Percentiles rank a stretch among this genome's conserved stretches.
phyloP scores from a whole-genome alignment of 2,329 filamentous ascomycete species.

The Arachnopeziza araneosa region DNA sequence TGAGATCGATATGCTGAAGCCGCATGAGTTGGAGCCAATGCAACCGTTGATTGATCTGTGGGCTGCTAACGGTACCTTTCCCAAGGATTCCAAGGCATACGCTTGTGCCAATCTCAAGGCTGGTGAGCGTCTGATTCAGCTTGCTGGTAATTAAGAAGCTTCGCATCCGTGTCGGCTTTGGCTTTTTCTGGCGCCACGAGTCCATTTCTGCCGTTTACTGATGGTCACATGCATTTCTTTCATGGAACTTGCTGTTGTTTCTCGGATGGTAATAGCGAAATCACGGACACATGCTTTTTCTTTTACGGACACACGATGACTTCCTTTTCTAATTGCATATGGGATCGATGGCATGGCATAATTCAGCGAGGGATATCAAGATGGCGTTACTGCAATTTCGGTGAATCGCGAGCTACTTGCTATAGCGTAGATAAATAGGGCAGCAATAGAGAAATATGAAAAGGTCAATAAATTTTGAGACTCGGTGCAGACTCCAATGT shows the following conservation, averaged over 20 bases:
- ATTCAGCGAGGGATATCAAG: slow-evolving; percentile 15
- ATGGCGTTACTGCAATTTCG: slow-evolving; percentile 20
- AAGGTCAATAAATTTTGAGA: background rate
- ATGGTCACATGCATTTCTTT: background rate
- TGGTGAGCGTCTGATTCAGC: slow-evolving; percentile 48
- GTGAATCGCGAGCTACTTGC: slow-evolving; percentile 2
- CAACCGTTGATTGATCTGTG: slow-evolving; percentile 89
- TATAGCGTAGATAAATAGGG: background rate
- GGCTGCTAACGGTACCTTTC: slow-evolving; percentile 83
- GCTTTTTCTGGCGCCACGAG: background rate
- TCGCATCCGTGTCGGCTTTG: background rate
- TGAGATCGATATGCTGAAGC: slow-evolving; percentile 76
- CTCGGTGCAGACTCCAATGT: background rate
- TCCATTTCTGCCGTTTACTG: background rate
- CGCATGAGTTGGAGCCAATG: slow-evolving; percentile 92
- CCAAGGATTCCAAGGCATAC: slow-evolving; percentile 65
- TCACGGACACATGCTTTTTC: background rate
- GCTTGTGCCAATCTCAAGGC: slow-evolving; percentile 57
- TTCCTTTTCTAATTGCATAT: slow-evolving; percentile 14
- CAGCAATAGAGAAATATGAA: background rate
- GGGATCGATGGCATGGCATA: slow-evolving; percentile 14
- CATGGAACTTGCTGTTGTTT: background rate
- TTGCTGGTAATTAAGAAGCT: slow-evolving; percentile 12
- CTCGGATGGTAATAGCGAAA: background rate
- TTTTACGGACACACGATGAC: slow-evolving; percentile 1